Evolutionary conservation across 805 yeast genomes (phyloP), one percentile per base, ranked within the genome.

Genomic region (Zygotorulaspora danielsina): DNA sequence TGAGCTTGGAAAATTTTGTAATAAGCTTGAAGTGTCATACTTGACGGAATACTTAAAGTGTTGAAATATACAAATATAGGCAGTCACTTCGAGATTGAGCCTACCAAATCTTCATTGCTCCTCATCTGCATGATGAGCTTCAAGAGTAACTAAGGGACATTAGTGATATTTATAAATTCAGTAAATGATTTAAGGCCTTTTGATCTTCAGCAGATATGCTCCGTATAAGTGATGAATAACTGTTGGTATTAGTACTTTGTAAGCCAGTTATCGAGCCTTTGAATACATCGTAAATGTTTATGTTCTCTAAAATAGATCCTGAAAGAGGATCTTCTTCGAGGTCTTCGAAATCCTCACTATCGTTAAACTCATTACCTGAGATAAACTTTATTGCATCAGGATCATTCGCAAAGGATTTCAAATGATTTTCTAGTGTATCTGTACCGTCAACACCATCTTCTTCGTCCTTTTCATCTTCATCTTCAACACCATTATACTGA

Each of bases 291-390:
- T 79, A 87, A 3, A 84, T 80, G 55, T 90, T 84, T 35, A 88
- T 64, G 29, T 70, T 67, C 55, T 90, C 97, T 34, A 93, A 71
- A 3, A 94, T 81, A 1, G 90, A 82, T 48, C 80, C 82, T 18
- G 84, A 75, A 56, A 84, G 69, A 7, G 96, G 79, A 55, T 84
- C 96, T 55, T 89, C 97, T 32, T 80, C 79, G 32, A 84, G 71
- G 6, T 84, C 93, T 34, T 83, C 93, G 36, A 78, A 79, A 7
- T 77, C 78, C 48, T 76, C 82, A 22, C 61, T 67, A 13, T 60
- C 65, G 32, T 49, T 54, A 36, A 55, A 60, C 32, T 58, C 43
- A 18, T 55, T 61, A 1, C 68, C 70, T 3, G 63, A 51, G 13
- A 53, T 55, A 28, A 61, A 54, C 30, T 62, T 59, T 36, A 69